Conservation (phyloP, 1,139 yeast genomes). For the Geotrichum cucujoidarum region DNA sequence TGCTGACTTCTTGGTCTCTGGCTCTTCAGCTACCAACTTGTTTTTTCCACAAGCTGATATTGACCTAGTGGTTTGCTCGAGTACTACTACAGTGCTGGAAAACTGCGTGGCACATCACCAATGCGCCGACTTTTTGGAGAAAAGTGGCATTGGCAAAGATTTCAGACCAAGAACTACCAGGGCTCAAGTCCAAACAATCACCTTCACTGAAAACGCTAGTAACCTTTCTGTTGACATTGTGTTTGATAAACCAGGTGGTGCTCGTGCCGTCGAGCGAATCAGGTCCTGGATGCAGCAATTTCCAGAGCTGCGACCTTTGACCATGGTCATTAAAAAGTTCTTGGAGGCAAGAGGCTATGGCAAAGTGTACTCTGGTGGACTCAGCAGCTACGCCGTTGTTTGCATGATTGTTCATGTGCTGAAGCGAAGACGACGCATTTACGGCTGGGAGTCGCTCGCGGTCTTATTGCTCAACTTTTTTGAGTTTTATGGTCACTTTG, state of each 20-base stretch:
- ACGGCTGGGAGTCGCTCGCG: slow-evolving; percentile 86
- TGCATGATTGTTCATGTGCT: slow-evolving; percentile 82
- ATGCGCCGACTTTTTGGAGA: slow-evolving; percentile 65
- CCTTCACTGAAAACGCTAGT: slow-evolving; percentile 72
- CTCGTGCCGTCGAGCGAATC: slow-evolving; percentile 77
- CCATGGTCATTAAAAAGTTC: slow-evolving; percentile 80
- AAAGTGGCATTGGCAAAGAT: slow-evolving; percentile 57
- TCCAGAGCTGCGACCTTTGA: slow-evolving; percentile 81
- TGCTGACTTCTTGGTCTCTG: slow-evolving; percentile 82
- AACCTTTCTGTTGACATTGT: slow-evolving; percentile 83
- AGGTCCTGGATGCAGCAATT: slow-evolving; percentile 66
- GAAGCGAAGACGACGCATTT: slow-evolving; percentile 39
- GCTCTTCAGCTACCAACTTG: slow-evolving; percentile 91
- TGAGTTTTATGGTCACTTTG: slow-evolving; percentile 91
- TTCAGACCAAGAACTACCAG: slow-evolving; percentile 77
- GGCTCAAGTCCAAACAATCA: slow-evolving; percentile 93
- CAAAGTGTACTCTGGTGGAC: slow-evolving; percentile 90
- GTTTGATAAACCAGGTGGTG: slow-evolving; percentile 81
- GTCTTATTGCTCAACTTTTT: slow-evolving; percentile 85
- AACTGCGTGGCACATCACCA: slow-evolving; percentile 65
- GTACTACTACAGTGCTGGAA: slow-evolving; percentile 54
- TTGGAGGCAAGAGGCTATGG: slow-evolving; percentile 73
- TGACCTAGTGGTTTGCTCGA: slow-evolving; percentile 82
- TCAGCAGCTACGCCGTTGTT: slow-evolving; percentile 91
- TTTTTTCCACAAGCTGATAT: slow-evolving; percentile 96